phyloP scores from a whole-genome alignment of 805 yeast species.

The Maudiozyma bulderi region DNA sequence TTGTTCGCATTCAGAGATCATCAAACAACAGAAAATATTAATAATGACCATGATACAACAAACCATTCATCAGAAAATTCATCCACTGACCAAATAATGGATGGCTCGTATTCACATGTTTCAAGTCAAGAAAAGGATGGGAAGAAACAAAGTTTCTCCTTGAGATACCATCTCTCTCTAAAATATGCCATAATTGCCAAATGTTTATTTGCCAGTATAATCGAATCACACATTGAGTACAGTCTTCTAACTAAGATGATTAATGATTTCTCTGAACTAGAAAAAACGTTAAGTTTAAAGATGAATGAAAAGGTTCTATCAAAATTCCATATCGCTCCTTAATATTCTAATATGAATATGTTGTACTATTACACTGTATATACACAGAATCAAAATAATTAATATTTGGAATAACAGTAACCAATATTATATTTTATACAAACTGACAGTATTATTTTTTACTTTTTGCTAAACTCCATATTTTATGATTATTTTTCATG shows the following conservation, averaged over 20 bases:
- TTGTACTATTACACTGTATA: background rate
- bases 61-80: background rate
- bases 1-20: background rate
- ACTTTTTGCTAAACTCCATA: background rate
- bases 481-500: background rate
- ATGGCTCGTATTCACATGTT: background rate
- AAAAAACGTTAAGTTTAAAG: conserved; percentile 10
- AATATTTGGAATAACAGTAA: background rate
- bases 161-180: conserved; percentile 22
- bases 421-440: background rate
- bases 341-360: background rate
- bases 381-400: background rate
- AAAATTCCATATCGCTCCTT: conserved; percentile 1
- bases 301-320: conserved; percentile 1
- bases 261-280: conserved; percentile 16
- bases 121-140: background rate
- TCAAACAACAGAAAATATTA: background rate
- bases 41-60: background rate
- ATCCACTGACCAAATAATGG: background rate
- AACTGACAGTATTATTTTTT: background rate
- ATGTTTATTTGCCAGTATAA: conserved; percentile 18
- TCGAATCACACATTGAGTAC: conserved; percentile 20
- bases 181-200: conserved; percentile 23
- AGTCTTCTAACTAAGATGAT: conserved; percentile 22
- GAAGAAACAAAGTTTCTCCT: conserved; percentile 20